Evolutionary conservation across 148 eudicot genomes (phyloP).

Genomic region (Spergularia marina): DNA sequence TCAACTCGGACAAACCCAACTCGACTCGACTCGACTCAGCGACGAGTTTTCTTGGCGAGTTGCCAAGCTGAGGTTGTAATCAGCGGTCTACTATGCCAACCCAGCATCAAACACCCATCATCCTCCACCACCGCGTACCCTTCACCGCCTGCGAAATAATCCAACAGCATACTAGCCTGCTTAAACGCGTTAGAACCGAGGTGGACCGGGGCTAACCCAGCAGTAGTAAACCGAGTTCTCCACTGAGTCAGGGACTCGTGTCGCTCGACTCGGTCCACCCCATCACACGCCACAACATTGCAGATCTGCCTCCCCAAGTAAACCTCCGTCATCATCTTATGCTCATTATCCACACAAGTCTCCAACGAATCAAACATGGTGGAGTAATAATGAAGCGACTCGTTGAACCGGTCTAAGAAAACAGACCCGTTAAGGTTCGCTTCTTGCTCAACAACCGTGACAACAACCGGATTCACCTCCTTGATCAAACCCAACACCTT

Average conservation of each 20-base stretch:
- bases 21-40: not conserved
- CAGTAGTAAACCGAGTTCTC: conserved; percentile 49
- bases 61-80: conserved; percentile 97
- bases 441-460: conserved; percentile 78
- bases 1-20: not conserved
- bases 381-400: conserved; percentile 77
- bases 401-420: conserved; percentile 76
- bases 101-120: conserved; percentile 75
- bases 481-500: conserved; percentile 55
- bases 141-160: conserved; percentile 65
- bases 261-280: conserved; percentile 70
- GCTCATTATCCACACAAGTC: conserved; percentile 50
- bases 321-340: conserved; percentile 74
- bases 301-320: conserved; percentile 85
- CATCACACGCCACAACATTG: conserved; percentile 91
- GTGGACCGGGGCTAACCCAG: conserved; percentile 70
- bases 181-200: conserved; percentile 84
- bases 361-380: conserved; percentile 88
- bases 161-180: conserved; percentile 77
- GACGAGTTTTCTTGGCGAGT: conserved; percentile 25
- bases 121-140: conserved; percentile 89
- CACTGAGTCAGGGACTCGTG: conserved; percentile 81
- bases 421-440: conserved; percentile 68
- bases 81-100: conserved; percentile 92
- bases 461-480: conserved; percentile 68